Conservation (phyloP, 768 basidiomycete species). For the Pisolithus tinctorius region DNA sequence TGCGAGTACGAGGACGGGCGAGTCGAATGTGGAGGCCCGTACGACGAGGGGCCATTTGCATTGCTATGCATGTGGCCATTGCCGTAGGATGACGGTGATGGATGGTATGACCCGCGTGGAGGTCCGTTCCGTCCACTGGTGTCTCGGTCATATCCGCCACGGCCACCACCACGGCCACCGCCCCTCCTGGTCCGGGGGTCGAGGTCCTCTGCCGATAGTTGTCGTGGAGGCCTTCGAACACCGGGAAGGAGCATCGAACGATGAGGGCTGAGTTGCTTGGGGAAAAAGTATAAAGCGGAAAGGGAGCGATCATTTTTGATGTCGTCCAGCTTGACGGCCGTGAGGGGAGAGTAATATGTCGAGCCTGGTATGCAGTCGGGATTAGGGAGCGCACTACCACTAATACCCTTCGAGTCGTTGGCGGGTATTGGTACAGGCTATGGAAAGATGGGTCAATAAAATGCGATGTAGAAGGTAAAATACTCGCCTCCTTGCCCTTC, state of each 20-base stretch:
- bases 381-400: slow-evolving; percentile 74
- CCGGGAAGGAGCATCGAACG: slow-evolving; percentile 78
- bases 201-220: slow-evolving; percentile 64
- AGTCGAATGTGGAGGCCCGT: background rate
- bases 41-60: slow-evolving; percentile 14
- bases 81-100: background rate
- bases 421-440: slow-evolving; percentile 74
- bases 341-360: slow-evolving; percentile 75
- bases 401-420: slow-evolving; percentile 68
- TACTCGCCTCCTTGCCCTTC: slow-evolving; percentile 64
- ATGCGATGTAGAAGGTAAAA: slow-evolving; percentile 1
- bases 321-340: slow-evolving; percentile 57
- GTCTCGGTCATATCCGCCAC: slow-evolving; percentile 34
- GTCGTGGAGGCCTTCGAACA: slow-evolving; percentile 47
- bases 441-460: slow-evolving; percentile 4
- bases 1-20: slow-evolving; percentile 15
- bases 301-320: slow-evolving; percentile 83
- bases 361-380: slow-evolving; percentile 89
- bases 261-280: slow-evolving; percentile 80
- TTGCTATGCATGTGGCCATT: slow-evolving; percentile 14
- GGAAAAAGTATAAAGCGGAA: slow-evolving; percentile 85
- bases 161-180: slow-evolving; percentile 45
- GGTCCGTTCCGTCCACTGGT: slow-evolving; percentile 29
- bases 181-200: slow-evolving; percentile 54
- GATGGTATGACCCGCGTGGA: slow-evolving; percentile 10